Conservation (phyloP, 495 filamentous ascomycete genomes). For the Poronia punctata region DNA sequence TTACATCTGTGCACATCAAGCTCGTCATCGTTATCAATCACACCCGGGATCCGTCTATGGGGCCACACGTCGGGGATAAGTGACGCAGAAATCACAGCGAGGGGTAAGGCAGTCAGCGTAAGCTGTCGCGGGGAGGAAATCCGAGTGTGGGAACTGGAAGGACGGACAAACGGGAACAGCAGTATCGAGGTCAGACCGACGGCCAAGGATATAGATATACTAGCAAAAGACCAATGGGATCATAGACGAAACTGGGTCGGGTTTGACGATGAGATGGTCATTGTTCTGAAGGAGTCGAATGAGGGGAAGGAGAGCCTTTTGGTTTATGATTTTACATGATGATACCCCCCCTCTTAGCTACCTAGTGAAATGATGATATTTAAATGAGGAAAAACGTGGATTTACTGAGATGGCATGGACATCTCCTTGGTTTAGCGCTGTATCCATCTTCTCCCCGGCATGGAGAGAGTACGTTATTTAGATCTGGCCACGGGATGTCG, state of each 20-base stretch:
- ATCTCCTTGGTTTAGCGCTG: too few relatives aligned
- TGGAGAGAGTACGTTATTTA: too few relatives aligned
- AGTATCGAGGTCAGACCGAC: slow-evolving; percentile 38
- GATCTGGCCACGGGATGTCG: too few relatives aligned
- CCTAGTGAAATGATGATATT: too few relatives aligned
- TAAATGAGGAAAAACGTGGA: too few relatives aligned
- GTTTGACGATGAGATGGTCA: slow-evolving; percentile 90
- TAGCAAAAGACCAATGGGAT: slow-evolving; percentile 15
- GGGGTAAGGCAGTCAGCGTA: slow-evolving; percentile 87
- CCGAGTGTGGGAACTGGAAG: slow-evolving; percentile 90
- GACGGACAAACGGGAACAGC: slow-evolving; percentile 44
- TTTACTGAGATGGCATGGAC: too few relatives aligned
- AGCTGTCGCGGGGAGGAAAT: slow-evolving; percentile 77
- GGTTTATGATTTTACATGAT: slow-evolving; percentile 84
- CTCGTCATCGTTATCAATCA: slow-evolving; percentile 57
- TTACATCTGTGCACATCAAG: slow-evolving; percentile 79
- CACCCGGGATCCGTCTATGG: slow-evolving; percentile 73
- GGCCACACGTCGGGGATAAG: slow-evolving; percentile 91
- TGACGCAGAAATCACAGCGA: slow-evolving; percentile 74
- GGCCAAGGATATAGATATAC: slow-evolving; percentile 23
- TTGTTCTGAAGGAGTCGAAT: slow-evolving; percentile 66
- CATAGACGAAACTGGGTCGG: slow-evolving; percentile 61
- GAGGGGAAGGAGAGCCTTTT: slow-evolving; percentile 65
- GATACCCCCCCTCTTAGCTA: slow-evolving; percentile 5
- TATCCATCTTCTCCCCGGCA: too few relatives aligned